Conservation (phyloP, 192 early-diverging fungal species). For the Funneliformis geosporum region DNA sequence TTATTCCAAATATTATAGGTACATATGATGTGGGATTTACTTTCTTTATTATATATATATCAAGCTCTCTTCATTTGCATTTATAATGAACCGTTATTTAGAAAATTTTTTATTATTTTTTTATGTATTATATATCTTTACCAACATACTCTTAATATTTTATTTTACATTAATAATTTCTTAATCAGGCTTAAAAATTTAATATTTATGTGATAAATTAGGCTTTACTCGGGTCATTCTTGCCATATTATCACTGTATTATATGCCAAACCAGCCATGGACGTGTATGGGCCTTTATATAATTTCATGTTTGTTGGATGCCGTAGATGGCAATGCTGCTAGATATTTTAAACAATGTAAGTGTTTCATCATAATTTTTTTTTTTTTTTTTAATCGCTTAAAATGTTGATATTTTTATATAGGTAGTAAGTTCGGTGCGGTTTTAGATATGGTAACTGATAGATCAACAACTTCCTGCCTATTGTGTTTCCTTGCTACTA, state of each 20-base stretch:
- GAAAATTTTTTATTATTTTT: not conserved
- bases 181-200: not conserved
- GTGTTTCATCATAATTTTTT: not conserved
- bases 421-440: conserved; percentile 91
- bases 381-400: not conserved
- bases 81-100: not conserved
- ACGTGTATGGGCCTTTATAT: conserved; percentile 79
- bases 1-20: conserved; percentile 80
- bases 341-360: conserved; percentile 89
- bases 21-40: conserved; percentile 20
- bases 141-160: not conserved
- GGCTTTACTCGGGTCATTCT: conserved; percentile 88
- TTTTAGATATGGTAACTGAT: conserved; percentile 99
- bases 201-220: conserved; percentile 32
- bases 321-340: conserved; percentile 93
- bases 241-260: conserved; percentile 68
- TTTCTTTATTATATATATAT: conserved; percentile 47
- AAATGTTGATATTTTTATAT: conserved; percentile 25
- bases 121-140: not conserved
- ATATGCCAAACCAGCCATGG: conserved; percentile 74
- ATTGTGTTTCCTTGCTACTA: conserved; percentile 77
- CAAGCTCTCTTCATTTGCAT: conserved; percentile 38
- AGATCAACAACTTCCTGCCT: conserved; percentile 91
- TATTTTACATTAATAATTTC: conserved; percentile 9
- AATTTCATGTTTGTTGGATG: conserved; percentile 91